Percentiles rank a stretch among this genome's conserved stretches.
Conservation (phyloP, 2,329 filamentous ascomycete species). For the Fusarium stilboides region DNA sequence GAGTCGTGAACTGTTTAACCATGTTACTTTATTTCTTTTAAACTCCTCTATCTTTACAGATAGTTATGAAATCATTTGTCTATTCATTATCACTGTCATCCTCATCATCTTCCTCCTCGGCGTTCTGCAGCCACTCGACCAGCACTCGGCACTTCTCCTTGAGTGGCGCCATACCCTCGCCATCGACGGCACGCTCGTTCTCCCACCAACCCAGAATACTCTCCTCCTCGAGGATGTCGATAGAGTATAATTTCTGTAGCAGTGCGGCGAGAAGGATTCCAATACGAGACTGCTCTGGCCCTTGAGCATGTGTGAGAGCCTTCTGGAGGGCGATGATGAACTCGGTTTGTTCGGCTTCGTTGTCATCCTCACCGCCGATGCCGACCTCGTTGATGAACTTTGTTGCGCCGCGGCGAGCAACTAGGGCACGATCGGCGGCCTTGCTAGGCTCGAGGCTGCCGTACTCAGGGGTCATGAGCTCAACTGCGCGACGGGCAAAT, state of each 20-base stretch:
- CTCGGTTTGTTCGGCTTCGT: conserved; percentile 84
- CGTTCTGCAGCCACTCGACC: conserved; percentile 87
- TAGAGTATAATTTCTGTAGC: conserved; percentile 86
- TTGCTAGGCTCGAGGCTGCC: conserved; percentile 72
- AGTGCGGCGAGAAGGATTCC: conserved; percentile 81
- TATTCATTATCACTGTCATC: conserved; percentile 67
- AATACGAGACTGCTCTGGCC: conserved; percentile 64
- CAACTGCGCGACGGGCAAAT: conserved; percentile 85
- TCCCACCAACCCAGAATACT: conserved; percentile 92
- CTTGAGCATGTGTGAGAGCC: conserved; percentile 78
- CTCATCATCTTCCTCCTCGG: conserved; percentile 80
- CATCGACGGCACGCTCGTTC: conserved; percentile 76
- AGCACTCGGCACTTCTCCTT: conserved; percentile 82
- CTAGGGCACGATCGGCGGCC: conserved; percentile 75
- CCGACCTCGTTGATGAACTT: conserved; percentile 73
- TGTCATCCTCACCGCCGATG: conserved; percentile 68
- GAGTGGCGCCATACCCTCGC: conserved; percentile 78
- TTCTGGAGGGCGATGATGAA: conserved; percentile 87
- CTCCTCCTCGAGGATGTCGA: conserved; percentile 91
- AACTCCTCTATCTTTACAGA: conserved; percentile 28
- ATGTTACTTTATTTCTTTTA: conserved; percentile 33
- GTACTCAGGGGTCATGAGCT: conserved; percentile 71
- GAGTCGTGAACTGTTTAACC: not conserved
- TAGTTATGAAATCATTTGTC: conserved; percentile 16
- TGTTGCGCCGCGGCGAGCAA: conserved; percentile 65